These are phyloP conservation scores for Paramecium sexaurelia DNA, from an alignment of 73 alveolate species.

Conservation along the genomic window DNA sequence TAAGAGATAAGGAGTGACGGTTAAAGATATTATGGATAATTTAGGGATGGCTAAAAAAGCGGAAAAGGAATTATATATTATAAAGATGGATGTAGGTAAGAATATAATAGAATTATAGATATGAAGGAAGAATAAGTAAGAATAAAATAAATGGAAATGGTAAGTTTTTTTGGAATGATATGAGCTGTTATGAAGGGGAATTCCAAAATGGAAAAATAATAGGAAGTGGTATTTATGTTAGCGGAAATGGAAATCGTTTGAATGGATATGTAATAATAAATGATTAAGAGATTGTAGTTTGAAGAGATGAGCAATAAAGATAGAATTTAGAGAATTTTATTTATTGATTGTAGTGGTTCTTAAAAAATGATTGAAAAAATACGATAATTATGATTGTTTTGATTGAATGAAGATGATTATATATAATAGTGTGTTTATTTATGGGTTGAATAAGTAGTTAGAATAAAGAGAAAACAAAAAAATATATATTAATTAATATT, in stretches of 20 bases:
- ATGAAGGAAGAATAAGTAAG: conserved; percentile 21
- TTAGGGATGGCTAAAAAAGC: background rate
- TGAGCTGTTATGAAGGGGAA: background rate
- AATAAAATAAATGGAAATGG: conserved; percentile 37
- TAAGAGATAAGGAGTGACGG: conserved; percentile 17
- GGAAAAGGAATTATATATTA: conserved; percentile 21
- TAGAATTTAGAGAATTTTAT: conserved; percentile 1
- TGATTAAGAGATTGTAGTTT: background rate
- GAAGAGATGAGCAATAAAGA: background rate
- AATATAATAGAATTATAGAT: background rate
- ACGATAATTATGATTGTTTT: background rate
- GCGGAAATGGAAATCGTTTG: background rate
- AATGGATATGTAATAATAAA: background rate
- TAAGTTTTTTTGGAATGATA: background rate
- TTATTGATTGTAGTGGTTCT: background rate
- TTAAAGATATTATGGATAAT: background rate
- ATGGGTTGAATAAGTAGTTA: background rate
- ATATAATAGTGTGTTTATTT: background rate
- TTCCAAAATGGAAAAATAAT: background rate
- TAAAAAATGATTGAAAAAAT: background rate
- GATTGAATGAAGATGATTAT: background rate
- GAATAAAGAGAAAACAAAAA: background rate
- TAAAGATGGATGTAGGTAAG: conserved; percentile 40
- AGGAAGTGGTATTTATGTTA: conserved; percentile 20
- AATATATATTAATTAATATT: background rate